Base-by-base conservation (phyloP, 2,329 filamentous ascomycete genomes). In the Fusarium marasasianum region DNA sequence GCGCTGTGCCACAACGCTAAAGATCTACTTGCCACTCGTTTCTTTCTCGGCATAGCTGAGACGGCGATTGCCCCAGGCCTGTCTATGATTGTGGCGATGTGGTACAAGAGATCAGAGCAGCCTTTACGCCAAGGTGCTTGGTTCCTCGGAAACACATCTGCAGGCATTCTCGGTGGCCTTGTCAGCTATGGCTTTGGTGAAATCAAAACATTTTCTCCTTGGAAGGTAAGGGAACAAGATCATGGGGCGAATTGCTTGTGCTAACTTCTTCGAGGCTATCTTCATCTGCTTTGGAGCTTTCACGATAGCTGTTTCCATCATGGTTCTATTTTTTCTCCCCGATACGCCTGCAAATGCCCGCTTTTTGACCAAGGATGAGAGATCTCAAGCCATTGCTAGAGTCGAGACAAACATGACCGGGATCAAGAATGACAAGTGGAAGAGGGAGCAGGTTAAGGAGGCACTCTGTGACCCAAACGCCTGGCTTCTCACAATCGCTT, bases 381-480 rank as follows among this genome's bases (percentile, higher is more conserved):
- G 56, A 47, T 26, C 15, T 8, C 37, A 65, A n/a, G 64, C 64
- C 8, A 15, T 67, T 9, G n/a, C 35, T 14, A 40, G 64, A 11
- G 43, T 67, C 5, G 60, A 45, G 24, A 14, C 31, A 4, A 67
- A 65, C 26, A 62, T 65, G 43, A 67, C 64, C 5, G 60, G 64
- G 2, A 53, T 64, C 18, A 51, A 38, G 29, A 54, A 54, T n/a
- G 35, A 55, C 15, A 55, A 55, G 24, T 40, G 37, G 51, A 55
- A 55, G 20, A 29, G 15, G 20, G 51, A 40, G 15, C 51, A 41
- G 24, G 26, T 55, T 11, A 31, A 31, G 11, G 37, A 55, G 20
- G 51, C 51, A 11, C 35, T 55, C 5, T 11, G 35, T 11, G 51
- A 54, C 8, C 51, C 33, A 54, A 54, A 40, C 4, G 51, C 35